Base-by-base conservation (phyloP, 805 yeast species). In the Citeromyces matritensis region DNA sequence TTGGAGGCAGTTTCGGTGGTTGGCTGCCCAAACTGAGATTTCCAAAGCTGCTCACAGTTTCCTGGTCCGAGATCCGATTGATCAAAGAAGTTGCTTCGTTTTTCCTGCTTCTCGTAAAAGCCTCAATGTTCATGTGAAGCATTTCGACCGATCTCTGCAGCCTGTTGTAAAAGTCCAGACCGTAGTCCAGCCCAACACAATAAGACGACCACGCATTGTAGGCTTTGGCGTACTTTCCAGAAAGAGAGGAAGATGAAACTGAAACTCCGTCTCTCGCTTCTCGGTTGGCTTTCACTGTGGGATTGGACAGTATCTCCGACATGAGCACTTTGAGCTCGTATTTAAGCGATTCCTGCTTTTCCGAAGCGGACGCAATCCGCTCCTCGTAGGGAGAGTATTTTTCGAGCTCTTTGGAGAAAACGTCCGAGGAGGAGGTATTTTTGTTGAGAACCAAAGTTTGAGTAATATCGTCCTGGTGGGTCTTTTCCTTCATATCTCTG, bases 391-490 rank as follows among this genome's bases (percentile, higher is more conserved):
- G 77, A 24, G 67, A 69, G 50, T 84, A 88, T 51, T 88, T 88
- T 31, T 63, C 68, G 39, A 88, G 55, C 48, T 84, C 95, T 35
- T 68, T 65, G 11, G 72, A 67, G 47, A 86, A 85, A 9, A 79
- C 47, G 4, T 38, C 52, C 7, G 64, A 57, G 23, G 42, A 35
- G 8, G 48, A 40, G 8, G 33, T 12, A 28, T 68, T 63, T 37
- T 68, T 71, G 46, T 81, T 77, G 39, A 76, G 57, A 6, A 88
- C 67, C 23, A 88, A 59, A 9, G 76, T 58, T 33, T 77, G 74
- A 0, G 94, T 77, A 31, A 85, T 83, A 47, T 88, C 96, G 53
- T 88, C 97, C 9, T 65, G 61, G 43, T 76, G 91, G 23, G 81
- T 73, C 30, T 68, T 67, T 5, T 59, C 63, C 45, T 84, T 84